These are phyloP conservation scores for Kwoniella newhampshirensis DNA, from an alignment of 768 basidiomycete genomes.

Conservation along the genomic window DNA sequence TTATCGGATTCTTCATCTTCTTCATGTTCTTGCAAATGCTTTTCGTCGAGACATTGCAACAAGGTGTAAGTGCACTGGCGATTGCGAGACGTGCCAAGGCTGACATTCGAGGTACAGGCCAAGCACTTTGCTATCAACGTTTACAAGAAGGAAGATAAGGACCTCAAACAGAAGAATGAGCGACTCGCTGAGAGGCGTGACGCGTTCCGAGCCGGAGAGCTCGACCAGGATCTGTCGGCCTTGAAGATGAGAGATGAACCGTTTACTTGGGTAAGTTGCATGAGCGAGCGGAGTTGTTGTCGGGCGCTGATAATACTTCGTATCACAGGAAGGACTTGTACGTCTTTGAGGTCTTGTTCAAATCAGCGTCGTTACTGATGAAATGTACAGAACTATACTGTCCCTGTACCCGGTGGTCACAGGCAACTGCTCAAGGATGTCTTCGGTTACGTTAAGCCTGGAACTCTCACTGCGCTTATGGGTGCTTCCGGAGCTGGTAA, in stretches of 20 bases:
- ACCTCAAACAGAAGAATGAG: constrained; percentile 56
- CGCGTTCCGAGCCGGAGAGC: constrained; percentile 51
- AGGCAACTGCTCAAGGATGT: constrained; percentile 53
- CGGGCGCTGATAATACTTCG: no score
- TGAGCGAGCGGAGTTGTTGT: no score
- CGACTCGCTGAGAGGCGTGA: constrained; percentile 58
- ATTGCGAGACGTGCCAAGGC: background rate
- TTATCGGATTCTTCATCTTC: constrained; percentile 67
- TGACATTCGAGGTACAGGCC: constrained; percentile 3
- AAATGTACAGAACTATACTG: constrained; percentile 58
- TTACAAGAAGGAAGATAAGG: constrained; percentile 63
- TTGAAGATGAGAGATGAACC: constrained; percentile 56
- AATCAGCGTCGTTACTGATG: constrained; percentile 1
- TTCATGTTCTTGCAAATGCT: constrained; percentile 71
- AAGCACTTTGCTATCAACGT: constrained; percentile 57
- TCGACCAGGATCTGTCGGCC: constrained; percentile 56
- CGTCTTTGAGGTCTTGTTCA: background rate
- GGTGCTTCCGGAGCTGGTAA: constrained; percentile 58
- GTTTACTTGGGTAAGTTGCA: constrained; percentile 70
- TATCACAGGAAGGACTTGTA: no score
- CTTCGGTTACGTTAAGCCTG: constrained; percentile 56
- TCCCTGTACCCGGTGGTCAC: constrained; percentile 53
- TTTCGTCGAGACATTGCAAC: constrained; percentile 52
- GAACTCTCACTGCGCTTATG: constrained; percentile 56
- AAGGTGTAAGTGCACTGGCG: constrained; percentile 24